These are phyloP conservation scores for Dissophora globulifera DNA, from an alignment of 192 early-diverging fungal species.

Conservation along the genomic window DNA sequence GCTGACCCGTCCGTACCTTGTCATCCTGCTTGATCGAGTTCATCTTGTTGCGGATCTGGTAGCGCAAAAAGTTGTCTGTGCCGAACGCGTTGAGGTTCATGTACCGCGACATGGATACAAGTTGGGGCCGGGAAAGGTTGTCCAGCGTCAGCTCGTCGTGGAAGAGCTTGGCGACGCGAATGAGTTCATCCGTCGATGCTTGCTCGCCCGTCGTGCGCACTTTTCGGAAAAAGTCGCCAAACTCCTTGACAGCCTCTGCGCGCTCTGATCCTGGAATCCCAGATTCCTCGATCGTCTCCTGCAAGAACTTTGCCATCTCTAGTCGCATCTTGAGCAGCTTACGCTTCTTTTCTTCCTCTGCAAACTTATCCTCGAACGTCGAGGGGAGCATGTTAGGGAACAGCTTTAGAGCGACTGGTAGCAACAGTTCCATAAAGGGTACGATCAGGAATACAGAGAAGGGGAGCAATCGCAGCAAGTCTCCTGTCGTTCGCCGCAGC, in stretches of 20 bases:
- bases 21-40: slow-evolving; percentile 90
- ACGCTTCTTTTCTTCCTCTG: slow-evolving; percentile 92
- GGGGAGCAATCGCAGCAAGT: slow-evolving; percentile 89
- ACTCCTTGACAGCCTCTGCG: slow-evolving; percentile 75
- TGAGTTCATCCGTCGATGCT: slow-evolving; percentile 84
- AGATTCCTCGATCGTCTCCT: slow-evolving; percentile 93
- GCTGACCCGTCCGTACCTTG: slow-evolving; percentile 48
- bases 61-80: slow-evolving; percentile 94
- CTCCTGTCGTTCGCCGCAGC: slow-evolving; percentile 86
- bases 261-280: slow-evolving; percentile 62
- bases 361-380: slow-evolving; percentile 93
- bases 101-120: slow-evolving; percentile 94
- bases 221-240: slow-evolving; percentile 81
- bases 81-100: slow-evolving; percentile 98
- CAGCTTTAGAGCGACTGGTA: slow-evolving; percentile 90
- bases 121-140: slow-evolving; percentile 92
- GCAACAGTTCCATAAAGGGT: slow-evolving; percentile 94
- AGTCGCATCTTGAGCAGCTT: slow-evolving; percentile 92
- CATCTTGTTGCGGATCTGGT: slow-evolving; percentile 91
- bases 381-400: slow-evolving; percentile 98
- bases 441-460: slow-evolving; percentile 92
- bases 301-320: slow-evolving; percentile 95
- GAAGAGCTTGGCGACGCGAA: slow-evolving; percentile 88
- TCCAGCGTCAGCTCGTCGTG: slow-evolving; percentile 95
- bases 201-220: slow-evolving; percentile 85